These are phyloP conservation scores for Senna tora DNA, from an alignment of 306 rosid genomes.

Conservation along the genomic window DNA sequence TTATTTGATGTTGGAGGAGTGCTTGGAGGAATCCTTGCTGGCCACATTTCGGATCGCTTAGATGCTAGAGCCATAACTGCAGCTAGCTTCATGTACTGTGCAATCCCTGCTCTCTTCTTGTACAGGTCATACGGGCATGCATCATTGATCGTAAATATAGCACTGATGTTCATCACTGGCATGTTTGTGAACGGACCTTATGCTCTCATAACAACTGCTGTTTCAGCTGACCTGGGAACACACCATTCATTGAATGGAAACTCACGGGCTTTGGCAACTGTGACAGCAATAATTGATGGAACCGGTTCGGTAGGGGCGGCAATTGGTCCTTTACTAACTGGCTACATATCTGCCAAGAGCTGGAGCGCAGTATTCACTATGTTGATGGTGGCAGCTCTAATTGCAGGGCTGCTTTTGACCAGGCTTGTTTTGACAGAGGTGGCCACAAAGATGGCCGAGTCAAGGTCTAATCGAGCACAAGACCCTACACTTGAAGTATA, in stretches of 20 bases:
- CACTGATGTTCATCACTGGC: constrained; percentile 84
- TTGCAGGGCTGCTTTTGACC: constrained; percentile 90
- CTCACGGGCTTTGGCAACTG: constrained; percentile 93
- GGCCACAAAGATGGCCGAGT: constrained; percentile 66
- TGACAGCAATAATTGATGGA: constrained; percentile 94
- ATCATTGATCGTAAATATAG: constrained; percentile 61
- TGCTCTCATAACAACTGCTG: constrained; percentile 96
- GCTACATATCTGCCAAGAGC: constrained; percentile 80
- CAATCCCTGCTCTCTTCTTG: constrained; percentile 90
- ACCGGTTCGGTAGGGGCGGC: constrained; percentile 99
- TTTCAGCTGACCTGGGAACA: constrained; percentile 97
- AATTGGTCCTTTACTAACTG: constrained; percentile 85
- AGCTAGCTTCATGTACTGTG: constrained; percentile 98
- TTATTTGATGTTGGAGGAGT: constrained; percentile 97
- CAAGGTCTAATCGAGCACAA: constrained; percentile 51
- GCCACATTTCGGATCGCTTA: constrained; percentile 87
- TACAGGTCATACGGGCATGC: constrained; percentile 75
- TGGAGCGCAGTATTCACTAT: constrained; percentile 91
- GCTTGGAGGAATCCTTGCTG: constrained; percentile 92
- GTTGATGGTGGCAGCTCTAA: constrained; percentile 87
- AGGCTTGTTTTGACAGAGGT: constrained; percentile 86
- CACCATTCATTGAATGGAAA: constrained; percentile 83
- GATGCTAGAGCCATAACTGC: constrained; percentile 96
- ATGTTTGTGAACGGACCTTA: constrained; percentile 97
- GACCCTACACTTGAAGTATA: constrained; percentile 48